Percentiles rank a stretch among this genome's conserved stretches.
Evolutionary conservation across 805 yeast genomes (phyloP).

Genomic region (Zygosaccharomyces rouxii): DNA sequence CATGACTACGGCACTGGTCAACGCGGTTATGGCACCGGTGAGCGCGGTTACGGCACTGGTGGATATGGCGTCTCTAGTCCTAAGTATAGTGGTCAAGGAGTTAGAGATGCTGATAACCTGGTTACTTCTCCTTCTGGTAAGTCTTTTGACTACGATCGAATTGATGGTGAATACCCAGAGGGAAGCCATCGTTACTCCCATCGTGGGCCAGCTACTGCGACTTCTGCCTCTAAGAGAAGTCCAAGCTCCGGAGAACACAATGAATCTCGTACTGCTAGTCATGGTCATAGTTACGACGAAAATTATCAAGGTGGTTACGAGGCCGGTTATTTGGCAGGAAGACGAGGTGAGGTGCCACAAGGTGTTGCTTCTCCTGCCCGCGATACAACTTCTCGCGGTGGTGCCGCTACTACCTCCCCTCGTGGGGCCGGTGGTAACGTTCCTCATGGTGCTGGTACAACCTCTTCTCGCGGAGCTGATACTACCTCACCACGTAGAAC

Average conservation of each 20-base stretch:
- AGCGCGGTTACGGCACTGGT: not conserved
- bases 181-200: not conserved
- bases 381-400: not conserved
- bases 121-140: not conserved
- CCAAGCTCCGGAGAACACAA: not conserved
- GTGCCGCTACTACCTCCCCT: not conserved
- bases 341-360: not conserved
- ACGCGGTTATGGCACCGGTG: not conserved
- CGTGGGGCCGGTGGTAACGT: not conserved
- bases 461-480: too few relatives aligned
- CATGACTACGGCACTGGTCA: not conserved
- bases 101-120: too few relatives aligned
- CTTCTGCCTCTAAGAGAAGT: slow-evolving; percentile 1
- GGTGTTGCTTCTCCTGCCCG: not conserved
- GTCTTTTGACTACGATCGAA: not conserved
- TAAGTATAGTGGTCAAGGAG: not conserved
- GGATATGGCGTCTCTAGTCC: not conserved
- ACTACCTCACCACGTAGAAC: too few relatives aligned
- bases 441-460: not conserved
- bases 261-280: slow-evolving; percentile 2
- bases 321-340: slow-evolving; percentile 4
- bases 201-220: slow-evolving; percentile 4
- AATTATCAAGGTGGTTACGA: slow-evolving; percentile 4
- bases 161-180: slow-evolving; percentile 1
- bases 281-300: slow-evolving; percentile 3